Conservation (phyloP, 257 asterid species). For the Solanum habrochaites region DNA sequence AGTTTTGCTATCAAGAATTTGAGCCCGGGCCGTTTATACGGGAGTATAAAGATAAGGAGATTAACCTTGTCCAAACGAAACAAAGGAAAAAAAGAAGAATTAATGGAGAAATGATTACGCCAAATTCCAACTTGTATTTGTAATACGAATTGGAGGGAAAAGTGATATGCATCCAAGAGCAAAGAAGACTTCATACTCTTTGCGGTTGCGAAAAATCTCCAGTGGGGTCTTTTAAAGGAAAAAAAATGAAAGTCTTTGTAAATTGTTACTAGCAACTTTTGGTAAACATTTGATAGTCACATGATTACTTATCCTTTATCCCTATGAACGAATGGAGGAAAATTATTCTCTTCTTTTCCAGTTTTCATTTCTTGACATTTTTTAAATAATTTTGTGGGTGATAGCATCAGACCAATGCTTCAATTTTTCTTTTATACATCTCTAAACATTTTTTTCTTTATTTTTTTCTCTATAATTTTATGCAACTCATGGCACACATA, state of each 20-base stretch:
- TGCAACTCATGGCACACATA: not conserved
- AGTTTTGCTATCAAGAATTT: not conserved
- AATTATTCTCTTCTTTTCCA: too few relatives aligned
- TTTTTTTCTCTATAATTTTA: not conserved
- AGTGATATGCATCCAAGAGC: slow-evolving; percentile 69
- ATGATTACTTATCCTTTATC: too few relatives aligned
- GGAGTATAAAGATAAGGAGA: slow-evolving; percentile 23
- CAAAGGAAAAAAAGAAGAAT: slow-evolving; percentile 37
- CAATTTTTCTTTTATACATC: too few relatives aligned
- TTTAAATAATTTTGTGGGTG: too few relatives aligned
- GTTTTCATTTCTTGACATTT: too few relatives aligned
- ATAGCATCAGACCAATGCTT: too few relatives aligned
- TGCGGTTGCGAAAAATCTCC: slow-evolving; percentile 43
- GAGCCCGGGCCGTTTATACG: not conserved
- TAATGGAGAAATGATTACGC: slow-evolving; percentile 7
- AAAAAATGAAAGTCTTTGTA: too few relatives aligned
- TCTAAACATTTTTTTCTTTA: not conserved
- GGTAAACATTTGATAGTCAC: too few relatives aligned
- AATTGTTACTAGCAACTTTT: too few relatives aligned
- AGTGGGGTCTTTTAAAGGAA: too few relatives aligned
- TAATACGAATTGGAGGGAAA: slow-evolving; percentile 83
- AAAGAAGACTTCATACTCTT: slow-evolving; percentile 43
- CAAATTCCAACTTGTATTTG: slow-evolving; percentile 43
- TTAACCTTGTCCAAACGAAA: slow-evolving; percentile 76
- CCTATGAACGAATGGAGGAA: too few relatives aligned